These are phyloP conservation scores for Chytridium lagenaria DNA, from an alignment of 371 early-diverging fungal genomes.

Conservation along the genomic window DNA sequence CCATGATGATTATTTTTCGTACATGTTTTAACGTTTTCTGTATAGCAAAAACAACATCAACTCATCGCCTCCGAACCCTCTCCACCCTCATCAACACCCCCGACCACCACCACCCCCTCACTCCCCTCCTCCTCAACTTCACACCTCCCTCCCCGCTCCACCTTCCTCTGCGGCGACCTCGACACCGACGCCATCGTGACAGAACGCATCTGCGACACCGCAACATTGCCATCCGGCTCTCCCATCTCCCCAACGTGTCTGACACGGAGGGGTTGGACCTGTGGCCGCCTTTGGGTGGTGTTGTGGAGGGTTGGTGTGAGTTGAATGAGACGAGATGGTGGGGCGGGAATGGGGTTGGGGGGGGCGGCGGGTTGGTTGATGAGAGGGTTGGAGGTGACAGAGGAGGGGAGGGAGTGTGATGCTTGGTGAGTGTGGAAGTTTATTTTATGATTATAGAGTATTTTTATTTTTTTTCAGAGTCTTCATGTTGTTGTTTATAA, in stretches of 20 bases:
- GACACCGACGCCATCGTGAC: constrained; percentile 10
- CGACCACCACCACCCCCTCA: neutral
- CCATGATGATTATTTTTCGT: no score
- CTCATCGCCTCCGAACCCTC: constrained; percentile 6
- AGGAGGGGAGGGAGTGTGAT: neutral
- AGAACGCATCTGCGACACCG: constrained; percentile 29
- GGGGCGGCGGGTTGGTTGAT: constrained; percentile 36
- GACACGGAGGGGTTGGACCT: constrained; percentile 3
- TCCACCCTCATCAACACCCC: neutral
- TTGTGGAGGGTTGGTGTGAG: constrained; percentile 16
- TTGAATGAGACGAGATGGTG: constrained; percentile 31
- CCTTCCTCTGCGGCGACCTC: constrained; percentile 7
- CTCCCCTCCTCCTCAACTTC: constrained; percentile 4
- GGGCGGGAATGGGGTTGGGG: constrained; percentile 21
- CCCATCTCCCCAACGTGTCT: neutral
- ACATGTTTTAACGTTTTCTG: no score
- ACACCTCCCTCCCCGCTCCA: neutral
- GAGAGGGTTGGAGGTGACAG: neutral
- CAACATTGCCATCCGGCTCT: constrained; percentile 27
- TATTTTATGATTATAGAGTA: no score
- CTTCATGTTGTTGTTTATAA: neutral
- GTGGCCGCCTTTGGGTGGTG: neutral
- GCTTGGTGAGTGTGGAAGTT: constrained; percentile 25
- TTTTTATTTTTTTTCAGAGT: neutral
- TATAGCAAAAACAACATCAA: no score